These are phyloP conservation scores for Gautieria morchelliformis DNA, from an alignment of 768 basidiomycete species.

Conservation along the genomic window DNA sequence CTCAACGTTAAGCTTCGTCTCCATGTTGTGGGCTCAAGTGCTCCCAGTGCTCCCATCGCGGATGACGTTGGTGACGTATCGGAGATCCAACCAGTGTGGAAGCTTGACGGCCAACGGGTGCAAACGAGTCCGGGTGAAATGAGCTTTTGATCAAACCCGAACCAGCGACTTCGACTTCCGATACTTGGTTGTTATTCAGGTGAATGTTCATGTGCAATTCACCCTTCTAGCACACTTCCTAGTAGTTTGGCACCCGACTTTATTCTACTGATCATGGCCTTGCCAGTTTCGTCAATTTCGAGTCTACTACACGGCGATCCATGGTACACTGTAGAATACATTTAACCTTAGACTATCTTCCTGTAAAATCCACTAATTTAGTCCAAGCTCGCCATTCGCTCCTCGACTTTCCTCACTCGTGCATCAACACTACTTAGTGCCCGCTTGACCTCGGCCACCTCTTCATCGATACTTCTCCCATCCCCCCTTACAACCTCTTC, in stretches of 20 bases:
- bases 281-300: background rate
- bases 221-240: no score
- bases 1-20: conserved; percentile 56
- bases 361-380: background rate
- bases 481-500: conserved; percentile 10
- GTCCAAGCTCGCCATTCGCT: background rate
- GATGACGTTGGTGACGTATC: background rate
- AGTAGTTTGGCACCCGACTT: no score
- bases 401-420: conserved; percentile 25
- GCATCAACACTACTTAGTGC: conserved; percentile 52
- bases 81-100: background rate
- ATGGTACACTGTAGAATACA: background rate
- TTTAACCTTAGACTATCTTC: background rate
- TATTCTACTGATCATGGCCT: no score
- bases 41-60: conserved; percentile 3
- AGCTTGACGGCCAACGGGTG: background rate
- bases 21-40: conserved; percentile 13
- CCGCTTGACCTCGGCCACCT: conserved; percentile 36
- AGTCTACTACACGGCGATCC: background rate
- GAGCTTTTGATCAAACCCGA: background rate
- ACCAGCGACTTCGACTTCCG: background rate
- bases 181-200: background rate
- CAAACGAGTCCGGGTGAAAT: background rate
- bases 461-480: conserved; percentile 29
- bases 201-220: no score